Evolutionary conservation across 2,329 filamentous ascomycete genomes (phyloP).

Genomic region (Tolypocladium tundrense): DNA sequence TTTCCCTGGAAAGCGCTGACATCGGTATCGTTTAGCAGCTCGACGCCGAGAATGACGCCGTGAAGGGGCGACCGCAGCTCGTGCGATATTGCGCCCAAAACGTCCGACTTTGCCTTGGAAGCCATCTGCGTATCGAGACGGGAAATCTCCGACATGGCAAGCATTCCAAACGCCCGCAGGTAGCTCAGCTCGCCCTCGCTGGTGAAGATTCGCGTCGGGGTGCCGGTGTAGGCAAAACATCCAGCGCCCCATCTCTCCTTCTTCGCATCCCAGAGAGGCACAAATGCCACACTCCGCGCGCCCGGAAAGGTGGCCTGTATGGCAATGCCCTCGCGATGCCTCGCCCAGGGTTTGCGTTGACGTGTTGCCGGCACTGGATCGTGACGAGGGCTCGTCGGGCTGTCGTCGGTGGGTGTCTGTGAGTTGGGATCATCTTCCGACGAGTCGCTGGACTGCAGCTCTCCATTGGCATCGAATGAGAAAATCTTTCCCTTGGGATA

Average conservation of each 20-base stretch:
- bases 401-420: not conserved
- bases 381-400: not conserved
- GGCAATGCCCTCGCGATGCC: constrained; percentile 9
- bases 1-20: constrained; percentile 36
- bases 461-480: constrained; percentile 28
- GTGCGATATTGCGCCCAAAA: constrained; percentile 50
- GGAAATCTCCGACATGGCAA: constrained; percentile 46
- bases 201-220: constrained; percentile 31
- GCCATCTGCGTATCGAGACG: constrained; percentile 26
- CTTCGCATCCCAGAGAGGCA: constrained; percentile 37
- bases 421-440: constrained; percentile 12
- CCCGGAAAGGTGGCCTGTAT: constrained; percentile 27
- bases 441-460: constrained; percentile 19
- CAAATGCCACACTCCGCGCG: constrained; percentile 33
- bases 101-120: constrained; percentile 43
- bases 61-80: constrained; percentile 52
- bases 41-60: constrained; percentile 44
- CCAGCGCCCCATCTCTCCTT: constrained; percentile 38
- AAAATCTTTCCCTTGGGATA: constrained; percentile 37
- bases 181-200: constrained; percentile 38
- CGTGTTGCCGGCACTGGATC: not conserved
- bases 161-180: constrained; percentile 39
- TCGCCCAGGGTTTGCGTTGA: constrained; percentile 1
- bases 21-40: constrained; percentile 41
- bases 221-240: constrained; percentile 37